Conservation (phyloP, 2,329 filamentous ascomycete species). For the Berkeleyomyces basicola region DNA sequence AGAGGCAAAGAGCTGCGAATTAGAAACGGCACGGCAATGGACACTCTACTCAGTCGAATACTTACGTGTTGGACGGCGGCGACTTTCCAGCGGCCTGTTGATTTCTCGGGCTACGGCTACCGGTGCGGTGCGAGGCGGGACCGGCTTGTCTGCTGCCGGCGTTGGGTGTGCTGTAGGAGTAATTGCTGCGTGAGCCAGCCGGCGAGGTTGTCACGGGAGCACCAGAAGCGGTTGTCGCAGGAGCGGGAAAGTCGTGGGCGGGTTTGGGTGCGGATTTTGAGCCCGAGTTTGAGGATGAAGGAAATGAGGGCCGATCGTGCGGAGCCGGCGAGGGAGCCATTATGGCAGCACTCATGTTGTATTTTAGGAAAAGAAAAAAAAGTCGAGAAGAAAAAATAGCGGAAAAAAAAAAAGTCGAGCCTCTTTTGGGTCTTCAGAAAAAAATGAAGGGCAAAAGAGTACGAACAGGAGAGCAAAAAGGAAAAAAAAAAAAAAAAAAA, state of each 20-base stretch:
- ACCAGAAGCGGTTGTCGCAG: constrained; percentile 14
- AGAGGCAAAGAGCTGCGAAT: constrained; percentile 21
- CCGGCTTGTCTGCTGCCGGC: not conserved
- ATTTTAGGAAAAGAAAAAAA: not conserved
- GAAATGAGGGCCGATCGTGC: constrained; percentile 44
- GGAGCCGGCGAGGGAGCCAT: constrained; percentile 53
- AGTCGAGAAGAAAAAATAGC: not conserved
- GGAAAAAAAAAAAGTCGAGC: not conserved
- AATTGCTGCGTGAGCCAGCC: constrained; percentile 33
- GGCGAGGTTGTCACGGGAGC: constrained; percentile 26
- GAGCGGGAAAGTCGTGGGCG: constrained; percentile 20
- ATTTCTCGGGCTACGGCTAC: constrained; percentile 14
- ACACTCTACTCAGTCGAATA: constrained; percentile 16
- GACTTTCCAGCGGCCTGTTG: constrained; percentile 29
- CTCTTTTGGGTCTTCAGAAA: not conserved
- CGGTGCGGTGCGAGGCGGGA: constrained; percentile 4
- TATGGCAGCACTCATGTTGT: constrained; percentile 49
- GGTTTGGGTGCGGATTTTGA: constrained; percentile 22
- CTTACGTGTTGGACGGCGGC: constrained; percentile 45
- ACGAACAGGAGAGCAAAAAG: not conserved
- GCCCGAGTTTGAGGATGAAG: constrained; percentile 18
- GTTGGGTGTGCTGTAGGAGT: constrained; percentile 17
- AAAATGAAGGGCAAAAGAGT: not conserved
- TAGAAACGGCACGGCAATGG: constrained; percentile 9
- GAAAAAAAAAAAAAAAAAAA: not conserved